Conservation (phyloP, 495 filamentous ascomycete genomes). For the Daldinia grandis region DNA sequence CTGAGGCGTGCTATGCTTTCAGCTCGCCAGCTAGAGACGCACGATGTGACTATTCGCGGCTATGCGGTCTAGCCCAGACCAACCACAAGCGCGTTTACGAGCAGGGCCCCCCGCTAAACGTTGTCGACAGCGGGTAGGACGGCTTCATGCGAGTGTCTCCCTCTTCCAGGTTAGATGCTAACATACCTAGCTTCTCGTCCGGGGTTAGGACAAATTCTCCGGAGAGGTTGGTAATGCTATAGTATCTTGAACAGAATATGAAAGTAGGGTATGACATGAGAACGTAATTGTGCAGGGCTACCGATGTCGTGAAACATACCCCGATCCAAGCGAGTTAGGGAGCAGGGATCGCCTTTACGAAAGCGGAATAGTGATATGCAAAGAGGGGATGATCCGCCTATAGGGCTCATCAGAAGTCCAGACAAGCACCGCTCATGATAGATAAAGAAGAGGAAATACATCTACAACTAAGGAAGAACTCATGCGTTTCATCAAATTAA, state of each 20-base stretch:
- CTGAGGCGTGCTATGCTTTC: background rate
- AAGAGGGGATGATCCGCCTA: constrained; percentile 16
- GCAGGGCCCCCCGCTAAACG: constrained; percentile 2
- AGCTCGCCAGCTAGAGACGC: constrained; percentile 5
- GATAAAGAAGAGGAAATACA: background rate
- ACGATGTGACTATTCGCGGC: constrained; percentile 7
- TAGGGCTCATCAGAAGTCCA: constrained; percentile 10
- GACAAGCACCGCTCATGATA: too few species aligned
- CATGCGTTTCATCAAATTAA: constrained; percentile 8
- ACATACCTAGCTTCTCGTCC: background rate
- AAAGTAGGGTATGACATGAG: background rate
- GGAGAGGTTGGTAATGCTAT: too few species aligned
- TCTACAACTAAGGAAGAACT: background rate
- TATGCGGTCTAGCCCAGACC: constrained; percentile 3
- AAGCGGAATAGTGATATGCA: constrained; percentile 23
- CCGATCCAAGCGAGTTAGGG: constrained; percentile 6
- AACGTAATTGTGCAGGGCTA: background rate
- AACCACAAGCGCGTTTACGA: background rate
- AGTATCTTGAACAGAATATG: background rate
- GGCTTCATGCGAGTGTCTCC: constrained; percentile 1
- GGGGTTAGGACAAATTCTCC: background rate
- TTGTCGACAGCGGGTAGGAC: constrained; percentile 8
- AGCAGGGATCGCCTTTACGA: constrained; percentile 7
- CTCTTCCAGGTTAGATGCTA: background rate
- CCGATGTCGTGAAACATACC: constrained; percentile 21